Conservation (phyloP, 2,329 filamentous ascomycete genomes). For the Diplocarpon rosae region DNA sequence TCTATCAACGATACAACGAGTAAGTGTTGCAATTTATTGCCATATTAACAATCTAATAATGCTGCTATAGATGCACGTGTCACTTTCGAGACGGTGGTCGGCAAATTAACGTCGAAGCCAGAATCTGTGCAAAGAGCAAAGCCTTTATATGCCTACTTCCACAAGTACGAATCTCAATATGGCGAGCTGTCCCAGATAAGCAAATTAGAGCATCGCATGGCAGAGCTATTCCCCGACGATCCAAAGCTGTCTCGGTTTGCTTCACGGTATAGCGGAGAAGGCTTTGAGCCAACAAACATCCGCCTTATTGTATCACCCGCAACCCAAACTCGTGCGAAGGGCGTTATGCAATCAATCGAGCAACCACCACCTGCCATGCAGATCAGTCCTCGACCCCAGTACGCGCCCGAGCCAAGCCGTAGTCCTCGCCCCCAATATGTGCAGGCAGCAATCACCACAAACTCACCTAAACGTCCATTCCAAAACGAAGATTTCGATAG, state of each 20-base stretch:
- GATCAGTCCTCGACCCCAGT: constrained; percentile 25
- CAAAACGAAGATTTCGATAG: constrained; percentile 58
- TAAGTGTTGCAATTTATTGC: constrained; percentile 37
- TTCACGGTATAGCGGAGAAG: constrained; percentile 59
- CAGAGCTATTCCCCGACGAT: constrained; percentile 84
- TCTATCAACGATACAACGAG: constrained; percentile 87
- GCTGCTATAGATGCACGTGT: constrained; percentile 66
- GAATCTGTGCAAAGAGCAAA: constrained; percentile 67
- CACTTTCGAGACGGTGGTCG: constrained; percentile 90
- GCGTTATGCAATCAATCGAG: constrained; percentile 43
- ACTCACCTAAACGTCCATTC: constrained; percentile 32
- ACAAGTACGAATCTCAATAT: constrained; percentile 89
- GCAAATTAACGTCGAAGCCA: constrained; percentile 65
- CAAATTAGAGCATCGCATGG: constrained; percentile 87
- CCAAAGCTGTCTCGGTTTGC: constrained; percentile 65
- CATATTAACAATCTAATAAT: constrained; percentile 12
- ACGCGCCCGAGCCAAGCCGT: constrained; percentile 24
- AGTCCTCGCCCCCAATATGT: constrained; percentile 26
- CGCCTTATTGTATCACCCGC: constrained; percentile 73
- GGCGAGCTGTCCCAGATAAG: constrained; percentile 85
- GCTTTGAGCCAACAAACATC: constrained; percentile 74
- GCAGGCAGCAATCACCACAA: constrained; percentile 14
- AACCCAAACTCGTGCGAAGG: constrained; percentile 62
- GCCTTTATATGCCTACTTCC: constrained; percentile 80
- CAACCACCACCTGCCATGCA: constrained; percentile 33